Evolutionary conservation across 2,329 filamentous ascomycete species (phyloP).

Genomic region (Alternaria tenuissima): DNA sequence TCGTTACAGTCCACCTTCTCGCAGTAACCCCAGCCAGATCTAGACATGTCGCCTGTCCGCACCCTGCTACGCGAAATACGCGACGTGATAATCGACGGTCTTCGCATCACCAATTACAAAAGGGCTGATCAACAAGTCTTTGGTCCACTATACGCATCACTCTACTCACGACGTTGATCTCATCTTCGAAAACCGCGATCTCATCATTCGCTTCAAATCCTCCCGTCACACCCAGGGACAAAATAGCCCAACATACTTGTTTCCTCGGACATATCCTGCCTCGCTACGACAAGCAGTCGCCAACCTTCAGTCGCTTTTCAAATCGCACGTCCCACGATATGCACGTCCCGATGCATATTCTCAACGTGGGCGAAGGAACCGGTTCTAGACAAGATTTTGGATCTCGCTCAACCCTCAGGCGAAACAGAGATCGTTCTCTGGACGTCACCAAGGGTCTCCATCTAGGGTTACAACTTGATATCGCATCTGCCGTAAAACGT

Average conservation of each 20-base stretch:
- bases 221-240: neutral
- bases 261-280: neutral
- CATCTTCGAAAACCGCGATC: neutral
- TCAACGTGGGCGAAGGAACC: neutral
- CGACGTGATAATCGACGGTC: neutral
- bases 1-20: neutral
- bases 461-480: neutral
- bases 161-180: neutral
- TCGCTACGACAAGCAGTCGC: neutral
- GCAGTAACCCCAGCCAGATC: neutral
- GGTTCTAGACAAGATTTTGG: neutral
- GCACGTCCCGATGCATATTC: neutral
- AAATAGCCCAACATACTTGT: neutral
- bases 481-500: neutral
- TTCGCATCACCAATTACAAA: neutral
- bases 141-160: neutral
- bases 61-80: neutral
- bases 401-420: too few relatives aligned
- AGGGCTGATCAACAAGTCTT: neutral
- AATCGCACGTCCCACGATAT: neutral
- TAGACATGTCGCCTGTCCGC: neutral
- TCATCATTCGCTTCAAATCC: neutral
- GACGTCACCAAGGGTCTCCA: neutral
- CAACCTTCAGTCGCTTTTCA: neutral
- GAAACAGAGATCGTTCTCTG: neutral